Evolutionary conservation across 2,329 filamentous ascomycete species (phyloP), one percentile per base, ranked within the genome.

Genomic region (Penicillium sp.): DNA sequence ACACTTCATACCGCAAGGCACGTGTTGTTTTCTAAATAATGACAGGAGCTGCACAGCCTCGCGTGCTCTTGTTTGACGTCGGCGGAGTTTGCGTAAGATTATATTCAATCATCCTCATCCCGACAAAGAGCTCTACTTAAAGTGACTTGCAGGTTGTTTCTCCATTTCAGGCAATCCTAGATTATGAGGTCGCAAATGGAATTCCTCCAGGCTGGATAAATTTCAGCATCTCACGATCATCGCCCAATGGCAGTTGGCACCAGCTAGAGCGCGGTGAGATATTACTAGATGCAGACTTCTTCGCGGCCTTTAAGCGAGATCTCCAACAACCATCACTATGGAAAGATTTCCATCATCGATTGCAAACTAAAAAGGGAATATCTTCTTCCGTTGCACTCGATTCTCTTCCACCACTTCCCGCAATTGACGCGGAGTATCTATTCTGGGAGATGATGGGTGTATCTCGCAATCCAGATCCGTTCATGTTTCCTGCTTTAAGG

Each of bases 161-260:
- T 1, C 94, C 94, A 9, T 92, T 99, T 67, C 91, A 96, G 76
- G 86, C 90, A 2, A 97, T 99, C 65, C 81, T 96, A 56, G 88
- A 96, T 74, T 97, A 97, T 71, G 94, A 97, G 71, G 76, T 86
- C 54, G 77, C 82, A 59, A 79, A 89, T 56, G 81, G 81, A 42
- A 93, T 97, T 50, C 93, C 92, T 0, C 81, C 85, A 3, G 93
- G 92, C 67, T 97, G 91, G 87, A 82, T 97, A 65, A 97, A 97
- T 77, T 87, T 88, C 75, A 89, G 89, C 64, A 94, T 97, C 68
- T 91, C 90, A 52, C 83, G 83, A 64, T 86, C 88, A 2, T 84
- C 87, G 0, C 91, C 91, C 2, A 75, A 85, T 62, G 94, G 94
- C 42, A 87, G 84, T 68, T 97, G 93, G 93, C 91, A 96, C 68